These are phyloP conservation scores for Rhizophagus clarus DNA, from an alignment of 192 early-diverging fungal species.

Conservation along the genomic window DNA sequence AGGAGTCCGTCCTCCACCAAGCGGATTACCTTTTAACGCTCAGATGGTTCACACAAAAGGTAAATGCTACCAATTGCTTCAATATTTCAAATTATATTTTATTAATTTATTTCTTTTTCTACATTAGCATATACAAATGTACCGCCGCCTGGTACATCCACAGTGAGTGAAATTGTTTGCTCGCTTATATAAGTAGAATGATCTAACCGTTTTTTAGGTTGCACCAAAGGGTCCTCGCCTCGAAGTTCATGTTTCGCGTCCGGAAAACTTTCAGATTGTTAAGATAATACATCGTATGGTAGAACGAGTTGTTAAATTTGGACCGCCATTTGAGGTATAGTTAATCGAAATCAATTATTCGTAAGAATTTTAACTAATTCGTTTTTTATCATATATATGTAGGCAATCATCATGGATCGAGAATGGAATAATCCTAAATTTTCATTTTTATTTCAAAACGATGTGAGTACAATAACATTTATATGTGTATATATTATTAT, in stretches of 20 bases:
- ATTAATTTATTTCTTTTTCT: neutral
- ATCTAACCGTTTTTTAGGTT: conserved; percentile 10
- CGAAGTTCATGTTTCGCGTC: conserved; percentile 70
- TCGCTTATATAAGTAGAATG: neutral
- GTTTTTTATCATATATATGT: neutral
- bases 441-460: conserved; percentile 71
- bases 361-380: neutral
- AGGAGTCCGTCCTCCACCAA: conserved; percentile 30
- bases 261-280: conserved; percentile 53
- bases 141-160: neutral
- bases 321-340: conserved; percentile 69
- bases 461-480: conserved; percentile 46
- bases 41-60: conserved; percentile 46
- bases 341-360: too few species aligned
- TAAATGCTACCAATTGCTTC: neutral
- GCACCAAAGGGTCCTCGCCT: conserved; percentile 42
- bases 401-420: conserved; percentile 64
- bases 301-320: conserved; percentile 76
- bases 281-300: conserved; percentile 83
- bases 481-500: neutral
- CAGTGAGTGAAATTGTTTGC: neutral
- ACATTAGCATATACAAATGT: conserved; percentile 8
- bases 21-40: conserved; percentile 65
- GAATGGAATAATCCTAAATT: conserved; percentile 68
- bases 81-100: neutral